Percentiles rank a stretch among this genome's conserved stretches.
Evolutionary conservation across 495 filamentous ascomycete genomes (phyloP).

Genomic region (Lophiostoma macrostomum): DNA sequence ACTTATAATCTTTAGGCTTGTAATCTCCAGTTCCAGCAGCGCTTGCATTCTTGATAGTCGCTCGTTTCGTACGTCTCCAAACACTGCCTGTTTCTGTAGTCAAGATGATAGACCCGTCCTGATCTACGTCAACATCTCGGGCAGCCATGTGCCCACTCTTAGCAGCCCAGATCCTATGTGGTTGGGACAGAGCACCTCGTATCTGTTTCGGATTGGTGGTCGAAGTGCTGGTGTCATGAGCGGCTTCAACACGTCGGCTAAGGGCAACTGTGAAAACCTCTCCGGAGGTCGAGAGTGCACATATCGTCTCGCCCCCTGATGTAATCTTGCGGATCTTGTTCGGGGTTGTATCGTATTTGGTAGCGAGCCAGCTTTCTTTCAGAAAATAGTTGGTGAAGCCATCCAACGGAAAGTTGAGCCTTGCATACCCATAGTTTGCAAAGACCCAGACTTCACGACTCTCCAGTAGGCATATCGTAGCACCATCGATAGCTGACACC

Average conservation of each 20-base stretch:
- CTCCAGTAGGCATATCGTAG: conserved; percentile 79
- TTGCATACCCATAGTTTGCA: conserved; percentile 87
- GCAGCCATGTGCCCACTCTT: conserved; percentile 81
- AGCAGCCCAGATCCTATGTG: conserved; percentile 76
- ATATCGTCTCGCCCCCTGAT: conserved; percentile 84
- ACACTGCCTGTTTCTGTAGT: conserved; percentile 89
- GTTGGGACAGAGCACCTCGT: conserved; percentile 67
- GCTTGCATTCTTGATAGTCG: conserved; percentile 71
- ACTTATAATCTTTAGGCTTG: conserved; percentile 85
- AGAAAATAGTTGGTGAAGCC: conserved; percentile 65
- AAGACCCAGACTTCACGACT: conserved; percentile 90
- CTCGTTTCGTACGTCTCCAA: conserved; percentile 79
- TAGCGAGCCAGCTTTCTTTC: conserved; percentile 61
- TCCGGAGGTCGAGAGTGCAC: conserved; percentile 75
- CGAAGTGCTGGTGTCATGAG: conserved; percentile 56
- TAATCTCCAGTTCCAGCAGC: conserved; percentile 48
- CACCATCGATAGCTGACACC: conserved; percentile 85
- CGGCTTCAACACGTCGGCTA: conserved; percentile 60
- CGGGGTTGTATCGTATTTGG: conserved; percentile 60
- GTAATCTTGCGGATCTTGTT: conserved; percentile 72
- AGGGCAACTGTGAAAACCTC: conserved; percentile 81
- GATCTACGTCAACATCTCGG: conserved; percentile 79
- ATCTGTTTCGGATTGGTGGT: conserved; percentile 90
- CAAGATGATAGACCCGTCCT: conserved; percentile 92
- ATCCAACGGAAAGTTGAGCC: conserved; percentile 74